These are phyloP conservation scores for Raffaelea arxii DNA, from an alignment of 2,329 filamentous ascomycete genomes.

Conservation along the genomic window DNA sequence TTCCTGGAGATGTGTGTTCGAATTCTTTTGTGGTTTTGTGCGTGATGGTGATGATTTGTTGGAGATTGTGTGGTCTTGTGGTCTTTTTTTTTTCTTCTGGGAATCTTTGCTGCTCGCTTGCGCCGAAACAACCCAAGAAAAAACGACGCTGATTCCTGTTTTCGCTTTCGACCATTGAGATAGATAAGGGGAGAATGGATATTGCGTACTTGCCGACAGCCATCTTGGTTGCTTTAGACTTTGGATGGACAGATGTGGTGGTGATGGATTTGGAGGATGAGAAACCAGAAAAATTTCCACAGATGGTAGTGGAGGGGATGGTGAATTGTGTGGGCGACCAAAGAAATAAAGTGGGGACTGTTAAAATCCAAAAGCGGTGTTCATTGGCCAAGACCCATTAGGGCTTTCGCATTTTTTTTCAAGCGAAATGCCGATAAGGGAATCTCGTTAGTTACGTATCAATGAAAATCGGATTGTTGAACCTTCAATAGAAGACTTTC, in stretches of 20 bases:
- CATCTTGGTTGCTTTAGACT: constrained; percentile 36
- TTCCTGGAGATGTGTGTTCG: background rate
- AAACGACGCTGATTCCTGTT: background rate
- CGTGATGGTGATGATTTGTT: background rate
- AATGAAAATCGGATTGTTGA: too few relatives aligned
- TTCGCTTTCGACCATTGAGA: background rate
- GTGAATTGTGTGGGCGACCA: constrained; percentile 6
- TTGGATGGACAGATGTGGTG: constrained; percentile 28
- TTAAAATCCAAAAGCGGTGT: background rate
- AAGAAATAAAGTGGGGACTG: constrained; percentile 14
- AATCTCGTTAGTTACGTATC: background rate
- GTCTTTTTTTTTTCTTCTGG: background rate
- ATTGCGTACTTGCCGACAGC: constrained; percentile 48
- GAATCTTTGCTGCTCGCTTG: too few relatives aligned
- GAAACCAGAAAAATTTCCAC: constrained; percentile 6
- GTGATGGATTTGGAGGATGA: constrained; percentile 4
- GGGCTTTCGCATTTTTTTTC: constrained; percentile 11
- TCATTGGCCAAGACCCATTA: constrained; percentile 9
- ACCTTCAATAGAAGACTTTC: too few relatives aligned
- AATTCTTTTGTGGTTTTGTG: background rate
- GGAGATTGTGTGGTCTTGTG: background rate
- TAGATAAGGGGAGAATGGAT: background rate
- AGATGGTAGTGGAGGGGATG: constrained; percentile 10
- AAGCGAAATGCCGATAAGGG: constrained; percentile 7
- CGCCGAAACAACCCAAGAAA: too few relatives aligned